Base-by-base conservation (phyloP, 176 grass and related monocot genomes). In the Oryza brachyantha region DNA sequence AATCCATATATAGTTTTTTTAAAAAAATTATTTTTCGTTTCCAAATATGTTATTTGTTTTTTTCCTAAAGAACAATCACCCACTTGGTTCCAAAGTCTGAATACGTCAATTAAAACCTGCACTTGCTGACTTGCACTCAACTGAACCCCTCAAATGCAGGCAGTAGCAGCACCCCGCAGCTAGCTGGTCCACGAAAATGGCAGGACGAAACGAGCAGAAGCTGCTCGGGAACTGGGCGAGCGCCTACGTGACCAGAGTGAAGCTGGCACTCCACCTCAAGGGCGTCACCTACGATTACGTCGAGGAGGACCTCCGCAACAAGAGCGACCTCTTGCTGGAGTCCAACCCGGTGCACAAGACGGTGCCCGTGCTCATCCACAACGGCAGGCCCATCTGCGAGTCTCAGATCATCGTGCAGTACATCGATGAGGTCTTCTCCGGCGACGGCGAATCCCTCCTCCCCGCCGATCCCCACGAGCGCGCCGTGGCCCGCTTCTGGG, bases 311-410 rank as follows among this genome's bases (percentile, higher is more conserved):
- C 29, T 45, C 61, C 1, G 7, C 48, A 63, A 77, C 46, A 91
- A 87, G 64, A 85, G 89, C 25, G 61, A 86, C 0, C 43, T 78
- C 10, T 57, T 91, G 7, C 62, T 91, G 10, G 17, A 10, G 12
- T 84, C 60, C 41, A 81, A 84, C 72, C 85, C 81, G 8, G 65
- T 84, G 45, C 54, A 84, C 64, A 80, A 86, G 61, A 83, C 79
- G 70, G 81, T 92, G 13, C 90, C 90, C 3, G 86, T 92, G 61
- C 62, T 92, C 35, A 84, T 92, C 83, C 90, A 92, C 73, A 57
- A 76, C 8, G 81, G 77, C 7, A 68, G 37, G 43, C 66, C 82
- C 27, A 1, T 92, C 60, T 67, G 66, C 3, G 86, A 88, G 59
- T 92, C 86, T 3, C 29, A 36, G 21, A 41, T 88, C 60, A 92